Evolutionary conservation across 2,329 filamentous ascomycete species (phyloP), one percentile per base, ranked within the genome.

Genomic region (Talaromyces islandicus): DNA sequence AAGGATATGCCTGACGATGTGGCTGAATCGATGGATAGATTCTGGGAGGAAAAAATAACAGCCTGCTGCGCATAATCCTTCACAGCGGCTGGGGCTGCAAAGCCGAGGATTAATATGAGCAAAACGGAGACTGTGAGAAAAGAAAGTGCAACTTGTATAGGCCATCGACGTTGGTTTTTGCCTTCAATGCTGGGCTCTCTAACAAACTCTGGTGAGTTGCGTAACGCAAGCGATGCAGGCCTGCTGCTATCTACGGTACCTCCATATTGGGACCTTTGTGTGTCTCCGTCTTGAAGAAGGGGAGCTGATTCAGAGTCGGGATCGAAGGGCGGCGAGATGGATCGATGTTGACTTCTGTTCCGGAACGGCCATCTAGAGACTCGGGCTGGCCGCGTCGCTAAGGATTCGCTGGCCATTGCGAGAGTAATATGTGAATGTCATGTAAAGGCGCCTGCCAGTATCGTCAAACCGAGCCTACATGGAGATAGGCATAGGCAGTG

Each of bases 11-110:
- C 93, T 61, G 87, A 82, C 7, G 85, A 71, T 0, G 91, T 97
- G 65, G 97, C 89, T 2, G 89, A 91, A 68, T 94, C 89, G 62
- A 99, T 86, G 1, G 92, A 91, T 21, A 99, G 77, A 65, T 88
- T 89, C 6, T 88, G 92, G 1, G 94, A 91, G 70, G 92, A 86
- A 65, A 99, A 84, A 19, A 93, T 86, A 25, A 88, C 82, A 3
- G 92, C 91, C 73, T 92, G 82, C 75, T 93, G 88, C 54, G 89
- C 90, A 74, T 99, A 99, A 70, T 91, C 84, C 74, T 96, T 86
- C 11, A 96, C 85, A 7, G 88, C 85, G 17, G 88, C 86, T 1
- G 93, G 92, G 0, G 89, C 85, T 58, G 96, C 83, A 76, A 96
- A 96, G 17, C 87, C 91, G 59, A 93, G 78, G 17, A 89, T 75